Conservation (phyloP, 2,329 filamentous ascomycete genomes). For the Dactylellina parvicollis region DNA sequence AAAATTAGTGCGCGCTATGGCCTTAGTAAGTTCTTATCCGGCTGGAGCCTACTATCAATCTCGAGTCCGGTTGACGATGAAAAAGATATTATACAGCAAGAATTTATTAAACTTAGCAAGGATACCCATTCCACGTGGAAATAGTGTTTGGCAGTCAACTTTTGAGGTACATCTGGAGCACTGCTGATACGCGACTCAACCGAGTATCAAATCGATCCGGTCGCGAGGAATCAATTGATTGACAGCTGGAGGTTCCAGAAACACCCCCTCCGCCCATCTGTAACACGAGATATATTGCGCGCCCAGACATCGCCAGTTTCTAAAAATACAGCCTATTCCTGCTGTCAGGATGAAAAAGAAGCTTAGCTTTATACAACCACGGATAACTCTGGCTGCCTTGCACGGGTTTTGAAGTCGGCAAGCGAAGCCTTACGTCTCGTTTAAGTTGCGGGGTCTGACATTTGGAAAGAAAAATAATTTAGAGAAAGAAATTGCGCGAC, state of each 20-base stretch:
- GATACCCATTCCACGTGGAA: slow-evolving; percentile 21
- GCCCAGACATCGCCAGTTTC: slow-evolving; percentile 6
- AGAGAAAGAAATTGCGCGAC: slow-evolving; percentile 36
- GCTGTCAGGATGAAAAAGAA: slow-evolving; percentile 15
- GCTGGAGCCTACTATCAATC: slow-evolving; percentile 20
- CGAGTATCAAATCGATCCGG: neutral
- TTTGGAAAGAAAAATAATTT: too few species aligned
- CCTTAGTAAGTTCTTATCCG: slow-evolving; percentile 32
- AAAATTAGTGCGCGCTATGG: neutral
- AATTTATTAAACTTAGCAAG: neutral
- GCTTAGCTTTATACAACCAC: slow-evolving; percentile 41
- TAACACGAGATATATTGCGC: neutral
- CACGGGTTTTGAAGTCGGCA: slow-evolving; percentile 27
- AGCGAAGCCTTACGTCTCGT: slow-evolving; percentile 44
- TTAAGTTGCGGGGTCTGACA: slow-evolving; percentile 50
- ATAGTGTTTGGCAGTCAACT: neutral
- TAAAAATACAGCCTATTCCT: slow-evolving; percentile 35
- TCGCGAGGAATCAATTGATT: neutral
- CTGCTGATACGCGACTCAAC: slow-evolving; percentile 22
- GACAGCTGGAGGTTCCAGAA: slow-evolving; percentile 28
- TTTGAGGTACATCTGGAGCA: slow-evolving; percentile 33
- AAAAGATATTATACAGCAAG: neutral
- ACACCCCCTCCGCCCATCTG: too few species aligned
- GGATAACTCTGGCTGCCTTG: slow-evolving; percentile 13
- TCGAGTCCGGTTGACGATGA: neutral